These are phyloP conservation scores for Yarrowia divulgata DNA, from an alignment of 805 yeast genomes.

Conservation along the genomic window DNA sequence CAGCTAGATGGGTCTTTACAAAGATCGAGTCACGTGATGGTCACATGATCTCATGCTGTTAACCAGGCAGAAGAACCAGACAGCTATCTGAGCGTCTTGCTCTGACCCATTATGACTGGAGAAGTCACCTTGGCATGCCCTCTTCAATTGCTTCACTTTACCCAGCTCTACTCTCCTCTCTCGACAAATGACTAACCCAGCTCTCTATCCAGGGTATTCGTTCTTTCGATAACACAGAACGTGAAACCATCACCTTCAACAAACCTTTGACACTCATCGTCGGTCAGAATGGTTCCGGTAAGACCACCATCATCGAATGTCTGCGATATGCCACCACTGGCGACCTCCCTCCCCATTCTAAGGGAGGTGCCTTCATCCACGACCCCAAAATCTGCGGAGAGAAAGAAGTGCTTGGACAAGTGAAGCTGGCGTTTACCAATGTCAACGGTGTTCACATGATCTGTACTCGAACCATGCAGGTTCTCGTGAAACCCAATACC, in stretches of 20 bases:
- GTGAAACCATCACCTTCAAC: conserved; percentile 88
- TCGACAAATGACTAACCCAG: conserved; percentile 47
- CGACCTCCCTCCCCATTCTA: conserved; percentile 91
- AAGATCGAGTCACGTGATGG: too few relatives aligned
- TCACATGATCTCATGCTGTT: neutral
- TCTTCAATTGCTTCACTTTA: too few relatives aligned
- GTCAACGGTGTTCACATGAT: conserved; percentile 80
- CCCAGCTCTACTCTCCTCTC: too few relatives aligned
- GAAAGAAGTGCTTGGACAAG: conserved; percentile 84
- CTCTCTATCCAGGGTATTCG: conserved; percentile 86
- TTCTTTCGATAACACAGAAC: conserved; percentile 83
- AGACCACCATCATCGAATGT: conserved; percentile 95
- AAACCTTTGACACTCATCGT: conserved; percentile 91
- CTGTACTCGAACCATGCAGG: conserved; percentile 82
- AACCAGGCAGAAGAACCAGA: too few relatives aligned
- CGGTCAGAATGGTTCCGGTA: conserved; percentile 96
- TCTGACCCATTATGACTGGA: too few relatives aligned
- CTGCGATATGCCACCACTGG: conserved; percentile 94
- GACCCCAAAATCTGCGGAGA: conserved; percentile 79
- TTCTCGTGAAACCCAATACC: conserved; percentile 65
- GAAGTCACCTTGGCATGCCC: too few relatives aligned
- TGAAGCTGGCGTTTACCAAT: conserved; percentile 82
- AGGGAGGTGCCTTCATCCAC: conserved; percentile 94
- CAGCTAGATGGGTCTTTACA: too few relatives aligned
- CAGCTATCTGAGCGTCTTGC: too few relatives aligned